Evolutionary conservation across 2,329 filamentous ascomycete genomes (phyloP), one percentile per base, ranked within the genome.

Genomic region (Aspergillus sojae): DNA sequence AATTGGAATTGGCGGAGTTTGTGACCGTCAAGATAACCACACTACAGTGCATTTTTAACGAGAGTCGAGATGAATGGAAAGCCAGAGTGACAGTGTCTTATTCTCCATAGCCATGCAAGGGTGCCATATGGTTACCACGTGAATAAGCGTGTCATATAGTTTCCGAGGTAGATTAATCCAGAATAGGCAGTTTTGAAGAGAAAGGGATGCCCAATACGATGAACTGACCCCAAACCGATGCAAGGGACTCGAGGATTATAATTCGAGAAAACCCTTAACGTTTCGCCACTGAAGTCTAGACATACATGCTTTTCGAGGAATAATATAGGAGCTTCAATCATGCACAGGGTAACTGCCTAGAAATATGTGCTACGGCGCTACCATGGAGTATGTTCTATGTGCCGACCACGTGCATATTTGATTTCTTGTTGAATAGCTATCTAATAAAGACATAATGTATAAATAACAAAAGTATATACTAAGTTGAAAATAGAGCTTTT

Each of bases 21-120:
- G 32, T 34, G 10, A 34, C 26, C 26, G 26, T 28, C 26, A 1
- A 32, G 34, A 36, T 11, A 6, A 36, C 34, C 30, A 32, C 30
- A 34, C 10, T 34, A 1, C 32, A 34, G 26, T 34, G 32, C 10
- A 34, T 34, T 32, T 5, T 32, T 32, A 2, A 11, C 30, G 30
- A 32, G 34, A 36, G 34, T 36, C 14, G 19, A 21, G 7, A 5
- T 21, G 4, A 43, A 6, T 21, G 41, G n/a, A 43, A 21, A 10
- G 19, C 41, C 7, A 43, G n/a, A 21, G 19, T 43, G 21, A 21
- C 3, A 21, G n/a, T 21, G 0, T 6, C n/a, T 43, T 43, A n/a
- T 28, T 26, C 21, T 46, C 21, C 45, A 21, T 28, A 48, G 60
- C 30, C n/a, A 68, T 67, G 68, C 62, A 67, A 70, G 67, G 66